These are phyloP conservation scores for Gynostemma pentaphyllum DNA, from an alignment of 306 rosid genomes.

Conservation along the genomic window DNA sequence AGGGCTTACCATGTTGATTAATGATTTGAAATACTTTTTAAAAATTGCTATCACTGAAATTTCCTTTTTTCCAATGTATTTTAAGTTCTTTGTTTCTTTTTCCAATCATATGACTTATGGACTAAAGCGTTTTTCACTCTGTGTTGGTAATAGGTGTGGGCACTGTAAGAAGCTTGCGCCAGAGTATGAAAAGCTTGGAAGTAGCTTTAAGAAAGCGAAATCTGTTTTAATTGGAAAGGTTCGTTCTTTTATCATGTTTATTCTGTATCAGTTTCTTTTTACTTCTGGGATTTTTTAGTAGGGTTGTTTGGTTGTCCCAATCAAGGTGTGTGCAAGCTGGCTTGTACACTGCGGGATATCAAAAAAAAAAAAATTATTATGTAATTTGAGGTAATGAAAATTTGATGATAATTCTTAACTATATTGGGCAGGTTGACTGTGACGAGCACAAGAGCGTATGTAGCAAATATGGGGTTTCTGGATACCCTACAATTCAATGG, in stretches of 20 bases:
- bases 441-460: conserved; percentile 78
- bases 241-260: background rate
- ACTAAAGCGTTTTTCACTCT: background rate
- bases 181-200: conserved; percentile 71
- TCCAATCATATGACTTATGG: background rate
- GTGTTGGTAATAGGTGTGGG: conserved; percentile 57
- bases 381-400: background rate
- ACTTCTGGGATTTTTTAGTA: too few species aligned
- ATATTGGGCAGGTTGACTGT: conserved; percentile 59
- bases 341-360: too few species aligned
- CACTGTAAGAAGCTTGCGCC: conserved; percentile 91
- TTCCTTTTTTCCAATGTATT: background rate
- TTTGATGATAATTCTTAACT: background rate
- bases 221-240: conserved; percentile 76
- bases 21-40: too few species aligned
- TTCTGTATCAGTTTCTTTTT: background rate
- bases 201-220: conserved; percentile 56
- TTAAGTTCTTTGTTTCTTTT: background rate
- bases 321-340: too few species aligned
- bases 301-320: too few species aligned
- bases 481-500: conserved; percentile 83
- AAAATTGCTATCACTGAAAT: too few species aligned
- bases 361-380: too few species aligned
- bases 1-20: too few species aligned
- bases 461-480: conserved; percentile 64